Evolutionary conservation across 176 grass and related monocot genomes (phyloP).

Genomic region (Ananas comosus): DNA sequence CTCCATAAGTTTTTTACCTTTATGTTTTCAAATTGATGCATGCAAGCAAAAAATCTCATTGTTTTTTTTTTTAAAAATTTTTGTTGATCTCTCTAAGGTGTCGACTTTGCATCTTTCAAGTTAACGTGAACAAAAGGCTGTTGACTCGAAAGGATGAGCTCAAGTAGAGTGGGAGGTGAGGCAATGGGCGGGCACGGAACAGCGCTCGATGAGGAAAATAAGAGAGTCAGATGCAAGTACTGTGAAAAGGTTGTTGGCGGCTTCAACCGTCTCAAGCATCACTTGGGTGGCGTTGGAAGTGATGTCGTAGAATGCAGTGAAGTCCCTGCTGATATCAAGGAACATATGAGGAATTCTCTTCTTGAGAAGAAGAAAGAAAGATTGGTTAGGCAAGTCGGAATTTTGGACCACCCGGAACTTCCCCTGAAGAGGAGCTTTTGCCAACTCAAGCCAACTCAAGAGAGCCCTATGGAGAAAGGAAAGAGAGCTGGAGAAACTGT

Average conservation of each 20-base stretch:
- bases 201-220: conserved; percentile 18
- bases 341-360: conserved; percentile 2
- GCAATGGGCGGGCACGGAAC: conserved; percentile 27
- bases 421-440: conserved; percentile 12
- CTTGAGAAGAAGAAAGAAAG: conserved; percentile 26
- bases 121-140: conserved; percentile 1
- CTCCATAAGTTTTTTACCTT: no score
- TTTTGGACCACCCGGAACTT: conserved; percentile 21
- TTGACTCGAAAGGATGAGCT: not conserved
- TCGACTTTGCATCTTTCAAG: not conserved
- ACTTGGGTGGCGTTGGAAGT: conserved; percentile 21
- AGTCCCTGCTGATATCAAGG: conserved; percentile 24
- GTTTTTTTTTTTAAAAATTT: no score
- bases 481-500: not conserved
- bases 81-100: not conserved
- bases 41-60: not conserved
- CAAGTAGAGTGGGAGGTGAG: not conserved
- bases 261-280: conserved; percentile 31
- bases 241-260: conserved; percentile 26
- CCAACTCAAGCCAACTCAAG: not conserved
- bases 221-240: conserved; percentile 31
- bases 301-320: conserved; percentile 21
- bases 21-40: not conserved
- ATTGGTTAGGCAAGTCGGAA: conserved; percentile 13
- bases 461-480: not conserved